Base-by-base conservation (phyloP, 2,329 filamentous ascomycete genomes). In the Exophiala oligosperma region DNA sequence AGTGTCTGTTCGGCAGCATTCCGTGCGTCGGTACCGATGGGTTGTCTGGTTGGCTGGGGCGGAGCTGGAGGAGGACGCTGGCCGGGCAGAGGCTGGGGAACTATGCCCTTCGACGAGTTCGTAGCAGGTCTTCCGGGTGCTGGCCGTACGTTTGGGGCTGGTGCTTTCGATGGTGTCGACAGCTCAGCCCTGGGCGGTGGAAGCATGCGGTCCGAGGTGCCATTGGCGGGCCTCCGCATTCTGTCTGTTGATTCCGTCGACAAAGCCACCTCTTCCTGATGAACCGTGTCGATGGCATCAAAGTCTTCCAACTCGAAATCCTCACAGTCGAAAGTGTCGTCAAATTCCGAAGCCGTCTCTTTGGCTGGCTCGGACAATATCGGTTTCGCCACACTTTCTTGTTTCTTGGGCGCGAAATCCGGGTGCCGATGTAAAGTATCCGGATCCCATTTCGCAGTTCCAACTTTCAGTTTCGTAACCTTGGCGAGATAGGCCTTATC, bases 401-500 rank as follows among this genome's bases (percentile, higher is more conserved):
- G 85, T 71, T 87, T 88, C 24, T 81, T 70, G 4, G 80, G 79
- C 14, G 76, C 82, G 71, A 83, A 95, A 70, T 92, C 90, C 1
- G 84, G 76, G 73, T 96, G 92, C 40, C 93, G 84, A 74, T 97
- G 88, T 38, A 97, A 79, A 41, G 87, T 87, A n/a, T 83, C 81
- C 61, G 89, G 85, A 65, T 93, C 86, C 76, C 92, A 96, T 72
- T 84, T 91, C 29, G 85, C 83, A 3, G 91, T 89, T 56, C 83
- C 81, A 14, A 87, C 84, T 79, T 96, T 97, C 69, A 99, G 81
- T 76, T 91, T 96, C 52, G 87, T 89, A n/a, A 97, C 90, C 72
- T 91, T 92, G 52, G 86, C 82, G 56, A 99, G 79, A 71, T 96
- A 99, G 61, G 93, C 87, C 74, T 97, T 96, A 77, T 99, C 94